Evolutionary conservation across 306 rosid genomes (phyloP).

Genomic region (Cicer pinnatifidum): DNA sequence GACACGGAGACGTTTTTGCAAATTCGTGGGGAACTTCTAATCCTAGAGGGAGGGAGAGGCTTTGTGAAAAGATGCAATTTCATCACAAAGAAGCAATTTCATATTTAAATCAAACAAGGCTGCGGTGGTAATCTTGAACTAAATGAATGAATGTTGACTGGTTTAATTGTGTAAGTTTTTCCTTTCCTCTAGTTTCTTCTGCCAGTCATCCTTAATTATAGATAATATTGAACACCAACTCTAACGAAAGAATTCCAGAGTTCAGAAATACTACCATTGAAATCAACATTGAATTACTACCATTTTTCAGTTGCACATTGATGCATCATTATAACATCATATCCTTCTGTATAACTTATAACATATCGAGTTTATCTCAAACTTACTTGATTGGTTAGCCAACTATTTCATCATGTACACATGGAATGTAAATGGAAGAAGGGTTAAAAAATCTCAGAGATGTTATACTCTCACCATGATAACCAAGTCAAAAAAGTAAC

Average conservation of each 20-base stretch:
- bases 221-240: not conserved
- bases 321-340: not conserved
- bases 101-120: not conserved
- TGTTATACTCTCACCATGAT: not conserved
- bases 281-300: not conserved
- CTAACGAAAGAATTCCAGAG: not conserved
- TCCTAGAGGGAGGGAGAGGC: too few relatives aligned
- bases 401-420: slow-evolving; percentile 47
- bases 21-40: too few relatives aligned
- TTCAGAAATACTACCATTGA: slow-evolving; percentile 6
- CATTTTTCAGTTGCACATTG: not conserved
- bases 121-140: not conserved
- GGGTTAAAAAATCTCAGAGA: not conserved
- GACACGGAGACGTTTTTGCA: too few relatives aligned
- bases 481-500: not conserved
- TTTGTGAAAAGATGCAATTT: too few relatives aligned
- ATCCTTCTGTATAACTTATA: slow-evolving; percentile 24
- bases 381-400: slow-evolving; percentile 68
- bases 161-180: not conserved
- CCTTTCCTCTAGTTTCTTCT: not conserved
- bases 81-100: too few relatives aligned
- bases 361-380: slow-evolving; percentile 1
- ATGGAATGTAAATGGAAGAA: slow-evolving; percentile 1
- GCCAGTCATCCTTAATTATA: not conserved
- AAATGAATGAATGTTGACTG: not conserved